These are phyloP conservation scores for Aspergillus pseudotamarii DNA, from an alignment of 2,329 filamentous ascomycete genomes.

Conservation along the genomic window DNA sequence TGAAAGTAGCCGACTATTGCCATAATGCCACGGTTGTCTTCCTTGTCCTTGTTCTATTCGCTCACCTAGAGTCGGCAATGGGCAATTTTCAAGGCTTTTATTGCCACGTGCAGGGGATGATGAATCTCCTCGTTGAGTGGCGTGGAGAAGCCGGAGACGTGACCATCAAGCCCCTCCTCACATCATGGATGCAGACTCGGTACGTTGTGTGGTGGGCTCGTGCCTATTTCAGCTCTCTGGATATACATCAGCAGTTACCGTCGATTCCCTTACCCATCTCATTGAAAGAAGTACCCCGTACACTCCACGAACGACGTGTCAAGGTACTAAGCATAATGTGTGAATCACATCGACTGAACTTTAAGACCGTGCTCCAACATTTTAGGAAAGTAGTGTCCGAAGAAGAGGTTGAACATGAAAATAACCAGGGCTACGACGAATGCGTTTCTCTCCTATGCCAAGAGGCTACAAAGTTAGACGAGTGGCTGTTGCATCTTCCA, in stretches of 20 bases:
- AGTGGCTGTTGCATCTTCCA: slow-evolving; percentile 22
- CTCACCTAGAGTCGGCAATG: slow-evolving; percentile 26
- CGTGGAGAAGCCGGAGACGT: neutral
- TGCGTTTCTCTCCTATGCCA: too few relatives aligned
- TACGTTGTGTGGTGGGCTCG: slow-evolving; percentile 32
- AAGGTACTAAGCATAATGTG: slow-evolving; percentile 25
- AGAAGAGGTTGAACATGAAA: too few relatives aligned
- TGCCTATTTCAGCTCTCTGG: slow-evolving; percentile 26
- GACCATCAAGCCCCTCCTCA: slow-evolving; percentile 15
- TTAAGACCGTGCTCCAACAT: too few relatives aligned
- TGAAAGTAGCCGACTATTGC: slow-evolving; percentile 12
- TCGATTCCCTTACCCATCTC: slow-evolving; percentile 14
- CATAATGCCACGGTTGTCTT: slow-evolving; percentile 12
- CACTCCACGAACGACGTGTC: slow-evolving; percentile 21
- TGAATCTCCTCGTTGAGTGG: neutral
- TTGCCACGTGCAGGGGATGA: slow-evolving; percentile 22
- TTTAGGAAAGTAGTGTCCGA: too few relatives aligned
- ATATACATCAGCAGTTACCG: slow-evolving; percentile 19
- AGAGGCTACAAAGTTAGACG: slow-evolving; percentile 13
- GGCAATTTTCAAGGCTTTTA: slow-evolving; percentile 28
- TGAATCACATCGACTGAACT: slow-evolving; percentile 28
- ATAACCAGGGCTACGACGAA: too few relatives aligned
- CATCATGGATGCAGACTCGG: slow-evolving; percentile 26
- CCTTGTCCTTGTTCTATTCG: slow-evolving; percentile 22
- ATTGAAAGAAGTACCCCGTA: neutral